These are phyloP conservation scores for Trichoderma brevicompactum DNA, from an alignment of 2,329 filamentous ascomycete genomes.

Conservation along the genomic window DNA sequence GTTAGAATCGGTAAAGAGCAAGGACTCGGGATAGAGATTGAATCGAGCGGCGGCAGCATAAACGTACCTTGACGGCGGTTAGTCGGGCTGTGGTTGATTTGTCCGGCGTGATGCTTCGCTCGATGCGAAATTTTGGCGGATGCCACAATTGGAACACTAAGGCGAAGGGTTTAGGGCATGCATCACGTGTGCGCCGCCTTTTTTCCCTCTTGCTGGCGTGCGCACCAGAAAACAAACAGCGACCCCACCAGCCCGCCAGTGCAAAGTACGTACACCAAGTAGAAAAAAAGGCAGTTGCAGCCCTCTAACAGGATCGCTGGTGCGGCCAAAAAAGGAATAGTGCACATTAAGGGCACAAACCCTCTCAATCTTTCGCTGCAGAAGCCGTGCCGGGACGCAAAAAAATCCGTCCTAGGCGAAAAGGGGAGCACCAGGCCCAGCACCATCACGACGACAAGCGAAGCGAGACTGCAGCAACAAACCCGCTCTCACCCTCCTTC, in stretches of 20 bases:
- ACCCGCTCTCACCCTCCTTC: slow-evolving; percentile 1
- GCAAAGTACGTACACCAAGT: neutral
- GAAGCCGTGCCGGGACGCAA: slow-evolving; percentile 31
- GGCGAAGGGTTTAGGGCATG: slow-evolving; percentile 44
- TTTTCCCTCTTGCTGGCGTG: neutral
- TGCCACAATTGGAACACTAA: slow-evolving; percentile 38
- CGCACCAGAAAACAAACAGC: slow-evolving; percentile 5
- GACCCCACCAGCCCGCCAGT: neutral
- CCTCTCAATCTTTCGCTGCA: slow-evolving; percentile 34
- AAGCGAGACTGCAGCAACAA: slow-evolving; percentile 33
- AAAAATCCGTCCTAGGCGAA: slow-evolving; percentile 32
- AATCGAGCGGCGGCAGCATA: neutral
- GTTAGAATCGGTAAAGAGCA: slow-evolving; percentile 30
- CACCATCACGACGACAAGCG: slow-evolving; percentile 29
- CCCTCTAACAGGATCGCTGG: neutral
- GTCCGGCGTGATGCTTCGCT: slow-evolving; percentile 43
- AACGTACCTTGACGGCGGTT: slow-evolving; percentile 49
- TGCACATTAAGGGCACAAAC: slow-evolving; percentile 42
- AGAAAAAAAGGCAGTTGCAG: slow-evolving; percentile 12
- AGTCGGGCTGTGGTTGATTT: slow-evolving; percentile 43
- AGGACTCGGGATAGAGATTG: slow-evolving; percentile 6
- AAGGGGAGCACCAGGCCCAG: slow-evolving; percentile 10
- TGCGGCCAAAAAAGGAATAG: slow-evolving; percentile 37
- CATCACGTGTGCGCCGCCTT: slow-evolving; percentile 37
- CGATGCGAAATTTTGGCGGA: slow-evolving; percentile 44